A percentile compares a stretch with the other conserved stretches of the same genome.
Evolutionary conservation across 2,329 filamentous ascomycete genomes (phyloP).

Genomic region (Hymenoscyphus linearis): DNA sequence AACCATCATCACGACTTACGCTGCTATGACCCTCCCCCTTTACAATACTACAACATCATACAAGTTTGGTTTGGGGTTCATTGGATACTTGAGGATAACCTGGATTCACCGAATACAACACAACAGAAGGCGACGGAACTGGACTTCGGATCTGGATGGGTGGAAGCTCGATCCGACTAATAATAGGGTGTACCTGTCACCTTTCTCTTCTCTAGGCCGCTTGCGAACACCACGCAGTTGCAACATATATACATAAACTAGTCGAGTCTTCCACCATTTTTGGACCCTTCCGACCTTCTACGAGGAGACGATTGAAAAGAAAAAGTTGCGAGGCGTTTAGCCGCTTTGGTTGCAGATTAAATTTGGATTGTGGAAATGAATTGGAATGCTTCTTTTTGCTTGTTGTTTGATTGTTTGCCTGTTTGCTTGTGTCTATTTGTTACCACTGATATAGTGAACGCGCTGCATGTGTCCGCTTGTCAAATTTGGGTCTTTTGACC

Average conservation of each 20-base stretch:
- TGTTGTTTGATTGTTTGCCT: background rate
- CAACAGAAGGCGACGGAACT: constrained; percentile 9
- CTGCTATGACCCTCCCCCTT: constrained; percentile 27
- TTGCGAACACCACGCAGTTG: background rate
- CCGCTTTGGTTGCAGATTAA: background rate
- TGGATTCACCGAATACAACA: constrained; percentile 8
- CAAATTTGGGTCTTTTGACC: background rate
- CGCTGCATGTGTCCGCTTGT: background rate
- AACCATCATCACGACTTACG: constrained; percentile 32
- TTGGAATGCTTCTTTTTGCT: background rate
- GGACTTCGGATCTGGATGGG: constrained; percentile 8
- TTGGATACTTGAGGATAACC: constrained; percentile 10
- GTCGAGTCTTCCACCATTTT: constrained; percentile 3
- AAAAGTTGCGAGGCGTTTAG: constrained; percentile 6
- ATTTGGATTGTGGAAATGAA: constrained; percentile 3
- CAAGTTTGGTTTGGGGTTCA: constrained; percentile 8
- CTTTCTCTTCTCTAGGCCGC: constrained; percentile 2
- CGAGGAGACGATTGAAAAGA: constrained; percentile 6
- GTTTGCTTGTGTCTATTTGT: background rate
- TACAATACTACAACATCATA: constrained; percentile 11
- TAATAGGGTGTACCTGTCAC: constrained; percentile 9
- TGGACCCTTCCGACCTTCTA: constrained; percentile 2
- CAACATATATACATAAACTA: constrained; percentile 7
- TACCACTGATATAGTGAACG: background rate
- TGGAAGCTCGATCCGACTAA: constrained; percentile 11